Evolutionary conservation across 2,329 filamentous ascomycete species (phyloP), one percentile per base, ranked within the genome.

Genomic region (Verticillium isaacii): DNA sequence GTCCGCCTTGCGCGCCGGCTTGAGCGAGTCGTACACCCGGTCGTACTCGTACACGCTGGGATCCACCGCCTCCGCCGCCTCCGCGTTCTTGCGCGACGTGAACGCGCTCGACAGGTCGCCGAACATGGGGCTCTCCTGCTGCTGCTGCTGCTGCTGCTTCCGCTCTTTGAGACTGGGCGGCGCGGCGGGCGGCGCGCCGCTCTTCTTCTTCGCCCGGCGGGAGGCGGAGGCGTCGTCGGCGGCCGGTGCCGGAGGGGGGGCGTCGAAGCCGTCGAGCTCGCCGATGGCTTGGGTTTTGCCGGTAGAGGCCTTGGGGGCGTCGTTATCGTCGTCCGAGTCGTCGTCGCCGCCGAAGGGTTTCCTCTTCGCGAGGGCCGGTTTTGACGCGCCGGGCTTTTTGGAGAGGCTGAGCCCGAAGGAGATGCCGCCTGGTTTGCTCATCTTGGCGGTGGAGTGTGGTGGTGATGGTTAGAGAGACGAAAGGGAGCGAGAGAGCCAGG

Each of bases 31-130:
- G 76, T 92, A 93, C 25, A 92, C 90, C 1, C 84, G 84, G 72
- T 96, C 92, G 77, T 95, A 96, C 76, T 95, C 91, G 79, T 93
- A 95, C 67, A 95, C 88, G 57, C 86, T 88, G 1, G 90, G 79
- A 69, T 95, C 91, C 9, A 89, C 71, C 63, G 85, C 82, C 64
- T 87, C 80, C 2, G 90, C 90, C 17, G 85, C 85, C 65, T 87
- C 80, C 41, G 85, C 84, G 67, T 89, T 82, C 67, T 84, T 86
- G 60, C 85, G 84, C 32, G 89, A 85, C 34, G 85, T 79, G 36
- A 89, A 79, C 1, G 85, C 77, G 68, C 85, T 85, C 3, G 90
- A 90, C 1, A 92, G 81, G 69, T 93, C 89, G 39, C 83, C 84
- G 67, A 86, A 88, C 70, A 82, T 78, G 58, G 76, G 75, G 60